Evolutionary conservation across 768 basidiomycete species (phyloP).

Genomic region (Serendipita sp.): DNA sequence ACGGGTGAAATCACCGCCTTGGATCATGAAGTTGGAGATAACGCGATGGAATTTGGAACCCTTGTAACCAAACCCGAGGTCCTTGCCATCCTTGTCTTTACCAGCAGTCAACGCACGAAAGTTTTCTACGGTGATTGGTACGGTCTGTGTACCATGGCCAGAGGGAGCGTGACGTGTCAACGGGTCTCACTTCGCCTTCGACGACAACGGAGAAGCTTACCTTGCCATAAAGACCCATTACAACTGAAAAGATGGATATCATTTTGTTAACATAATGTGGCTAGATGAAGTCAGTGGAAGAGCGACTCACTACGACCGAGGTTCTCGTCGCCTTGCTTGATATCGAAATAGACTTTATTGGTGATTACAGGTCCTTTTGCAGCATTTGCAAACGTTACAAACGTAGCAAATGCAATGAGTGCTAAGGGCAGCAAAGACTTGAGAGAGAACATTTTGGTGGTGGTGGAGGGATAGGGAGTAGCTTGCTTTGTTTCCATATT

Average conservation of each 20-base stretch:
- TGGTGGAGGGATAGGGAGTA: background rate
- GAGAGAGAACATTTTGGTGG: background rate
- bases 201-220: conserved; percentile 25
- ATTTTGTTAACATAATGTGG: conserved; percentile 2
- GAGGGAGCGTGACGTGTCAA: background rate
- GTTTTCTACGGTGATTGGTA: conserved; percentile 94
- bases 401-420: conserved; percentile 43
- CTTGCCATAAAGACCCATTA: conserved; percentile 80
- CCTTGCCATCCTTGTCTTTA: conserved; percentile 56
- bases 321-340: conserved; percentile 77
- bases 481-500: too few species aligned
- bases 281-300: background rate
- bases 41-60: conserved; percentile 94
- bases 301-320: conserved; percentile 55
- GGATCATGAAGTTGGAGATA: conserved; percentile 76
- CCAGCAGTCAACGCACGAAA: conserved; percentile 88
- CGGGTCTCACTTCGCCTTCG: background rate
- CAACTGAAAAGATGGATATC: conserved; percentile 29
- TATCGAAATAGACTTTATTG: conserved; percentile 86
- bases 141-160: conserved; percentile 36
- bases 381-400: conserved; percentile 61
- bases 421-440: conserved; percentile 33
- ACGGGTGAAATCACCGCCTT: conserved; percentile 21
- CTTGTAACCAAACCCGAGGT: conserved; percentile 80
- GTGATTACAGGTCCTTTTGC: conserved; percentile 81